Evolutionary conservation across 2,329 filamentous ascomycete genomes (phyloP), one percentile per base, ranked within the genome.

Genomic region (Mycosphaerella arachidis): DNA sequence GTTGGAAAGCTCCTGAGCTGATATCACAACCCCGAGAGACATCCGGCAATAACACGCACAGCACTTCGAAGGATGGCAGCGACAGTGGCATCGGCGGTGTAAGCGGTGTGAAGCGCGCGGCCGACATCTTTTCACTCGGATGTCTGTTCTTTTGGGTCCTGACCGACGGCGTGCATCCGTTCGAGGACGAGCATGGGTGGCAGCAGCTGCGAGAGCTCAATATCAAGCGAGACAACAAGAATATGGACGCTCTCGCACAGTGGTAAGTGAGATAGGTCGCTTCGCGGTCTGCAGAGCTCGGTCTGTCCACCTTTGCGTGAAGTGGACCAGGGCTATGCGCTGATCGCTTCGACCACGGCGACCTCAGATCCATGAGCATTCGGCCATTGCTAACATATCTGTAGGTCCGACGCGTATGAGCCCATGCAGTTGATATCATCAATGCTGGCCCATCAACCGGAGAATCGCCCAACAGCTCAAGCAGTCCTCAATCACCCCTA

Each of bases 121-220:
- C 97, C 62, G 94, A 99, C 72, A 96, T 99, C 29, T 99, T 99
- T 78, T 96, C 92, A 0, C 83, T 99, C 37, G 94, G 94, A 1
- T 88, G 96, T 56, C 92, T 99, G n/a, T 99, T 97, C 79, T 97
- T 92, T 78, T 99, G 97, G 73, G 92, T 97, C n/a, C 82, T 99
- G 61, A 97, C 93, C 1, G 90, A 92, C 63, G 94, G 94, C 16
- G 85, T 84, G 1, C 94, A 99, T 74, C 94, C 94, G 0, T 99
- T 95, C 70, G 93, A 97, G 72, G 92, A 92, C 63, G 92, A 94
- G 58, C 92, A 94, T 71, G 87, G 91, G 53, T 97, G 94, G 79
- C 95, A 96, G 85, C 86, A 78, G 57, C 75, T 81, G 37, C 78
- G 94, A 55, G 94, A 99, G 76, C 90, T 95, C 69, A 97, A 99